Evolutionary conservation across 306 rosid genomes (phyloP), one percentile per base, ranked within the genome.

Genomic region (Gastrolobium villosum): DNA sequence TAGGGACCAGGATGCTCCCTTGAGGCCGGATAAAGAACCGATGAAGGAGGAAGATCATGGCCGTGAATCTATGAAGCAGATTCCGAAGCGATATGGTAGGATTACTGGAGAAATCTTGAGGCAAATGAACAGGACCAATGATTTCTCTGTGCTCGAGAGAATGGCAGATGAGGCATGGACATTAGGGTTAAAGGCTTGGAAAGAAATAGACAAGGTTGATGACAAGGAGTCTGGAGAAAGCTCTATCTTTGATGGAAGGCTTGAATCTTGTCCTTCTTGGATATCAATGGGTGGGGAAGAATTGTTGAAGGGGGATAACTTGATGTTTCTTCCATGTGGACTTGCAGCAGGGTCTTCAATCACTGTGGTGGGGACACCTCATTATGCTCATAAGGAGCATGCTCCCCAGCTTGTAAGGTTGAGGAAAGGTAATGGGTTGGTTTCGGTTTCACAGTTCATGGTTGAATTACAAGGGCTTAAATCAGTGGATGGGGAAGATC

Each of bases 151-250:
- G 81, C 90, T 95, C 26, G 97, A 91, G 89, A 90, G 62, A 77
- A 89, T 95, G 96, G 97, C 98, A n/a, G 96, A 95, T 60, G 99
- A 95, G 87, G 99, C 99, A 37, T 95, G 98, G 99, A 86, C 91
- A 41, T 84, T 91, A 26, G 98, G 97, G 15, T 60, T 81, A 75
- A 77, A 85, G 86, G 88, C 88, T 44, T 95, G 99, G 99, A 62
- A 79, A 66, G 98, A 95, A 56, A 45, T 91, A 61, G 92, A 78
- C 45, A 89, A 79, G 75, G 72, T 79, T 74, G 92, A 84, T 60
- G 85, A 50, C 1, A 79, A 65, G 68, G 98, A 88, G 67, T 41
- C 63, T 36, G 64, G 72, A 53, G 96, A 88, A 72, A 88, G 83
- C 72, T 80, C 95, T 57, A n/a, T 88, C 15, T 4, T 88, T 40